Percentiles rank a stretch among this genome's conserved stretches.
Evolutionary conservation across 192 early-diverging fungal genomes (phyloP).

Genomic region (Coemansia sp.): DNA sequence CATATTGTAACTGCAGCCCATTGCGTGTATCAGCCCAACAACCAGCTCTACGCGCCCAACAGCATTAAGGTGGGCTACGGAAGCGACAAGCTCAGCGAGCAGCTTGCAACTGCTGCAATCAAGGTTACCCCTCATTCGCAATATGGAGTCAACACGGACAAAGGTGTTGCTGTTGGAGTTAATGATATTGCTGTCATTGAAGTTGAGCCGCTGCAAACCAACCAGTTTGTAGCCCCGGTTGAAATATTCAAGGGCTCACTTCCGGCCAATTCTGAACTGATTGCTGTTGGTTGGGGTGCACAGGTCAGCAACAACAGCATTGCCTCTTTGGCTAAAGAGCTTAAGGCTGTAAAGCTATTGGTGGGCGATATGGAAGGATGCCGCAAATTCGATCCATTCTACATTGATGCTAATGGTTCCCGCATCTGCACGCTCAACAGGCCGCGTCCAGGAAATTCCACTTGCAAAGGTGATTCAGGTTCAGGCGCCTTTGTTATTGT

Average conservation of each 20-base stretch:
- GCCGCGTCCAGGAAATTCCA: too few relatives aligned
- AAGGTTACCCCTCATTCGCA: background rate
- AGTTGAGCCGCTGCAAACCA: too few relatives aligned
- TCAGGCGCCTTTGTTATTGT: too few relatives aligned
- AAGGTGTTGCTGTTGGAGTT: too few relatives aligned
- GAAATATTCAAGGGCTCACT: background rate
- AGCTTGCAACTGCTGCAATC: background rate
- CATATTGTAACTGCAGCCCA: conserved; percentile 16
- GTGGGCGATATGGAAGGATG: background rate
- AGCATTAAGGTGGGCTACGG: conserved; percentile 11
- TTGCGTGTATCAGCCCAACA: conserved; percentile 4
- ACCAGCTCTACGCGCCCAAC: background rate
- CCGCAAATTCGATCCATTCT: too few relatives aligned
- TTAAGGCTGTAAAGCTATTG: conserved; percentile 2
- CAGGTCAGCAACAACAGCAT: background rate
- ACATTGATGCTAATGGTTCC: too few relatives aligned
- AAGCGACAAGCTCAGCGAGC: conserved; percentile 6
- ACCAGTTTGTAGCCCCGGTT: too few relatives aligned
- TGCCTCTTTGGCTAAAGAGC: background rate
- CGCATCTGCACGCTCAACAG: too few relatives aligned
- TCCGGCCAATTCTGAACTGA: background rate
- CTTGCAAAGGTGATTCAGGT: too few relatives aligned
- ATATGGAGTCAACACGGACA: too few relatives aligned
- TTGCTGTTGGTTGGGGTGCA: conserved; percentile 5
- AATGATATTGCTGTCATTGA: too few relatives aligned